These are phyloP conservation scores for Fraxinus pennsylvanica DNA, from an alignment of 257 asterid genomes.

Conservation along the genomic window DNA sequence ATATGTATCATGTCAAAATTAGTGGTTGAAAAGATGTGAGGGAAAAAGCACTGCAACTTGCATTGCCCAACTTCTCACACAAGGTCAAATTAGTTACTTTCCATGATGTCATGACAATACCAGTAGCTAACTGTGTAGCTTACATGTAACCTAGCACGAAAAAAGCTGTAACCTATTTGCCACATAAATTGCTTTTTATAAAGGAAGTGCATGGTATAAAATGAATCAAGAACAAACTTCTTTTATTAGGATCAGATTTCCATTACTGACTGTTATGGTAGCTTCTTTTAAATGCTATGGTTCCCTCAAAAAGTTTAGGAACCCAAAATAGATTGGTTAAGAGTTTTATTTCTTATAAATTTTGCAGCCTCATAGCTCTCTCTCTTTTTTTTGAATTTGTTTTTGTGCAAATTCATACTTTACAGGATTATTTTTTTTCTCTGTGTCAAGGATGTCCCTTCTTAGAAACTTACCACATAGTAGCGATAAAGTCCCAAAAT, in stretches of 20 bases:
- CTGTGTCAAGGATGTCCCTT: conserved; percentile 9
- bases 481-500: conserved; percentile 9
- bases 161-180: conserved; percentile 7
- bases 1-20: neutral
- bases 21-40: neutral
- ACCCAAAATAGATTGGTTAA: neutral
- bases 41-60: conserved; percentile 16
- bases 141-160: too few species aligned
- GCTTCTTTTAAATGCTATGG: conserved; percentile 7
- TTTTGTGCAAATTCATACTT: neutral
- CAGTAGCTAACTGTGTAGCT: neutral
- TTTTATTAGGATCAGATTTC: conserved; percentile 13
- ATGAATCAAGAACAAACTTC: neutral
- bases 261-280: neutral
- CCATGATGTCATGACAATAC: conserved; percentile 14
- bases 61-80: conserved; percentile 12
- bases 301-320: neutral
- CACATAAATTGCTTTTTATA: conserved; percentile 6
- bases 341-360: conserved; percentile 5
- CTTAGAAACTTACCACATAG: conserved; percentile 18
- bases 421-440: neutral
- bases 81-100: conserved; percentile 11
- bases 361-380: neutral
- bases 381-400: too few species aligned
- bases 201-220: neutral